Evolutionary conservation across 352 stramenopile genomes (phyloP).

Genomic region (Achlya hypogyna): DNA sequence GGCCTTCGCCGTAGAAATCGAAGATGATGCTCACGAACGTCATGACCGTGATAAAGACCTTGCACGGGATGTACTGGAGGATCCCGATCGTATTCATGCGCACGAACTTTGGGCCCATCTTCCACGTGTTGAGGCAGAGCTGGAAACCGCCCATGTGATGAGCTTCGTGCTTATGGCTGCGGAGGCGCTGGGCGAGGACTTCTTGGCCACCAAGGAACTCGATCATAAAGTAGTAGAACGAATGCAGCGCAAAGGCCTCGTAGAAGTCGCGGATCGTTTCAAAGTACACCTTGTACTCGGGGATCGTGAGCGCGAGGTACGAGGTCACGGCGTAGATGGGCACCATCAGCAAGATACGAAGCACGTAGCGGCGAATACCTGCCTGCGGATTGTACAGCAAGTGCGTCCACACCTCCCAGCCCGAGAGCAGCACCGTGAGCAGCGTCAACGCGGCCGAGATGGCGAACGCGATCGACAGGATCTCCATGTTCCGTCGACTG

Average conservation of each 20-base stretch:
- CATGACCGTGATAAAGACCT: slow-evolving; percentile 24
- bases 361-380: slow-evolving; percentile 28
- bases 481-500: slow-evolving; percentile 8
- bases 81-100: slow-evolving; percentile 43
- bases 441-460: slow-evolving; percentile 19
- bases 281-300: slow-evolving; percentile 24
- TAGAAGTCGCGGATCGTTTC: slow-evolving; percentile 35
- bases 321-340: slow-evolving; percentile 36
- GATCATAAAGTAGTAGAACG: slow-evolving; percentile 43
- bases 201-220: slow-evolving; percentile 27
- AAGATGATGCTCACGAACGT: slow-evolving; percentile 25
- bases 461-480: slow-evolving; percentile 17
- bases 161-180: slow-evolving; percentile 27
- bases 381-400: slow-evolving; percentile 18
- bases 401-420: slow-evolving; percentile 15
- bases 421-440: slow-evolving; percentile 19
- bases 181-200: slow-evolving; percentile 18
- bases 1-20: slow-evolving; percentile 28
- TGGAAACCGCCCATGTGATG: slow-evolving; percentile 27
- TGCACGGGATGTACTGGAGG: slow-evolving; percentile 39
- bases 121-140: slow-evolving; percentile 32
- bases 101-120: slow-evolving; percentile 41
- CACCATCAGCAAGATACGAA: slow-evolving; percentile 49
- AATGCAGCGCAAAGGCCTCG: slow-evolving; percentile 46
- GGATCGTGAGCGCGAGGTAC: slow-evolving; percentile 26